Percentiles rank a stretch among this genome's conserved stretches.
These are phyloP conservation scores for Ulota crispa DNA, from an alignment of 225 moss, liverwort and hornwort species.

Conservation along the genomic window DNA sequence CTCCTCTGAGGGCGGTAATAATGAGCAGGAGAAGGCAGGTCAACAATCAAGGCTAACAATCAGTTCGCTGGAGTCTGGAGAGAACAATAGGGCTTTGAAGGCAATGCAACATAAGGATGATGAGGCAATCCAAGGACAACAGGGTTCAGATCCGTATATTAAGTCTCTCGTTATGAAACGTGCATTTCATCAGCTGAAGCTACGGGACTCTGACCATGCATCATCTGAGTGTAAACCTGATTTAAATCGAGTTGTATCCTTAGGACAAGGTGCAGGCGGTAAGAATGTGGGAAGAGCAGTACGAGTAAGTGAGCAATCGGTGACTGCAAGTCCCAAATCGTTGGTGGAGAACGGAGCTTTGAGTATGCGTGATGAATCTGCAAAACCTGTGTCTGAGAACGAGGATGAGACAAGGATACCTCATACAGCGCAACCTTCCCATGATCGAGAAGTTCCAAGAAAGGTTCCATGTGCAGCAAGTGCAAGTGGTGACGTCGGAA, in stretches of 20 bases:
- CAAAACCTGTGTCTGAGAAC: background rate
- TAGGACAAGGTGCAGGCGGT: conserved; percentile 13
- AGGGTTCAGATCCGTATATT: background rate
- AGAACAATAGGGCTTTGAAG: conserved; percentile 19
- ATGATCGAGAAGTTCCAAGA: conserved; percentile 17
- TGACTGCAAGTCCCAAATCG: conserved; percentile 17
- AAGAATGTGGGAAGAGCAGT: conserved; percentile 18
- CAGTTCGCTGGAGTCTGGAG: conserved; percentile 6
- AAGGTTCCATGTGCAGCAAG: conserved; percentile 24
- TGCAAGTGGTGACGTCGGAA: conserved; percentile 18
- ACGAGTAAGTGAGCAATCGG: conserved; percentile 13
- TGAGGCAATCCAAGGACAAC: conserved; percentile 26
- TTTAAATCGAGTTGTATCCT: conserved; percentile 4
- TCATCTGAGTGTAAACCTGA: conserved; percentile 10
- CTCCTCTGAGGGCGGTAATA: conserved; percentile 5
- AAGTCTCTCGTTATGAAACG: conserved; percentile 15
- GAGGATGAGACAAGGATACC: background rate
- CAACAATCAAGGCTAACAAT: conserved; percentile 12
- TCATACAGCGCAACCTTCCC: background rate
- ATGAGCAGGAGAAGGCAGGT: background rate
- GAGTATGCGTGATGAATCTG: conserved; percentile 17
- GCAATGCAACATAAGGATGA: conserved; percentile 17
- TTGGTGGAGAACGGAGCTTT: conserved; percentile 8
- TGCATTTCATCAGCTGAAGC: background rate
- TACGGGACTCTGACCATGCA: conserved; percentile 24